These are phyloP conservation scores for Hysterium pulicare DNA, from an alignment of 2,329 filamentous ascomycete genomes.

Conservation along the genomic window DNA sequence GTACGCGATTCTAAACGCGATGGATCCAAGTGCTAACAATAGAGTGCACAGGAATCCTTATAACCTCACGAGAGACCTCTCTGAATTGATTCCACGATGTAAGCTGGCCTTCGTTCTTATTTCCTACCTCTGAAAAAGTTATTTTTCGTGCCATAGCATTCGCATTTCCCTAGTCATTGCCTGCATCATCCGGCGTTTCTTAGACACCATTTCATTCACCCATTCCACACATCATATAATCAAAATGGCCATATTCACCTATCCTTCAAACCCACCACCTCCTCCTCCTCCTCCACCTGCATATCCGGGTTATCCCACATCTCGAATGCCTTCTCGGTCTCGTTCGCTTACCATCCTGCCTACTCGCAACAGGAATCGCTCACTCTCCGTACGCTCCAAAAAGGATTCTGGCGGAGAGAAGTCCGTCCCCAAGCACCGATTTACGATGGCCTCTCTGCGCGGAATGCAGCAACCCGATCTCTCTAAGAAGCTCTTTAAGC, in stretches of 20 bases:
- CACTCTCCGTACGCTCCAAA: conserved; percentile 69
- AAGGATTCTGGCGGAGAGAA: conserved; percentile 46
- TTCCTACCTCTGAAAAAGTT: conserved; percentile 2
- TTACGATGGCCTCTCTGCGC: conserved; percentile 82
- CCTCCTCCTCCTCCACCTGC: conserved; percentile 25
- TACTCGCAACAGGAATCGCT: conserved; percentile 59
- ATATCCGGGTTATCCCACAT: conserved; percentile 17
- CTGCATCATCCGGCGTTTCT: background rate
- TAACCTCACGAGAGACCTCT: conserved; percentile 12
- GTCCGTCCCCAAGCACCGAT: conserved; percentile 60
- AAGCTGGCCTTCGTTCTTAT: conserved; percentile 26
- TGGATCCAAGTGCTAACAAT: conserved; percentile 19
- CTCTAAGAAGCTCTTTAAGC: conserved; percentile 79
- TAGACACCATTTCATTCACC: conserved; percentile 8
- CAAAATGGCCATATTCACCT: conserved; percentile 24
- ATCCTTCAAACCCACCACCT: conserved; percentile 17
- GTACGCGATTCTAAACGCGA: conserved; percentile 12
- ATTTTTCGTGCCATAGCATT: background rate
- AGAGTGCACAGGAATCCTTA: conserved; percentile 14
- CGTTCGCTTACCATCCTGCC: conserved; percentile 31
- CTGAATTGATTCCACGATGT: conserved; percentile 24
- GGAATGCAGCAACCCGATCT: conserved; percentile 83
- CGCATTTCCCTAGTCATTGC: background rate
- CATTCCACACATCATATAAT: too few species aligned
- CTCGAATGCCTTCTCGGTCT: conserved; percentile 19